These are phyloP conservation scores for Zygosaccharomyces sapae DNA, from an alignment of 1,139 yeast genomes.

Conservation along the genomic window DNA sequence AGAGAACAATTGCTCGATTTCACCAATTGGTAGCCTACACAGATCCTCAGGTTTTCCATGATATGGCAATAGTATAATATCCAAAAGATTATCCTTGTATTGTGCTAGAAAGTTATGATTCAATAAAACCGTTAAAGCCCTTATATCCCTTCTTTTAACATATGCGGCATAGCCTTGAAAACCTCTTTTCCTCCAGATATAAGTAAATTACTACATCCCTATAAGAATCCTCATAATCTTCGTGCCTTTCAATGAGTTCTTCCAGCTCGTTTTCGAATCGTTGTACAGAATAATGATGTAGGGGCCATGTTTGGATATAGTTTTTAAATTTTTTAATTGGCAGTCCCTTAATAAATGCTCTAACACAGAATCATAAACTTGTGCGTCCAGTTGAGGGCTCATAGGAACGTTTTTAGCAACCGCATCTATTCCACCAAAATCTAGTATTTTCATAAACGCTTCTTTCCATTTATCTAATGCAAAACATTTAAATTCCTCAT, in stretches of 20 bases:
- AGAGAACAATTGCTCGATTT: constrained; percentile 41
- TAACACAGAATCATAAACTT: constrained; percentile 52
- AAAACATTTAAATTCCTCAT: constrained; percentile 36
- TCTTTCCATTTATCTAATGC: constrained; percentile 57
- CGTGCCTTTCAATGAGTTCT: constrained; percentile 32
- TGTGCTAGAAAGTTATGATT: constrained; percentile 57
- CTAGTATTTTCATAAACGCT: constrained; percentile 56
- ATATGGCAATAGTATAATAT: constrained; percentile 46
- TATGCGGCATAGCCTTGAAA: constrained; percentile 61
- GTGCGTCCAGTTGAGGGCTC: constrained; percentile 38
- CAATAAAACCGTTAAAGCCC: constrained; percentile 55
- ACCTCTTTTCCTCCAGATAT: constrained; percentile 56
- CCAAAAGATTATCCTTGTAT: constrained; percentile 49
- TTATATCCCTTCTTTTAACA: constrained; percentile 52
- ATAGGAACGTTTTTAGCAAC: constrained; percentile 55
- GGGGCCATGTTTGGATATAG: constrained; percentile 56
- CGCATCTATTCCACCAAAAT: constrained; percentile 44
- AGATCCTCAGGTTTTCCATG: constrained; percentile 35
- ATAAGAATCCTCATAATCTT: constrained; percentile 33
- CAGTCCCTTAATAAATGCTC: constrained; percentile 45
- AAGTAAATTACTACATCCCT: constrained; percentile 53
- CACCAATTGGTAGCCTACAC: constrained; percentile 42
- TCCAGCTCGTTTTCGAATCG: constrained; percentile 48
- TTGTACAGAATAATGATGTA: constrained; percentile 48
- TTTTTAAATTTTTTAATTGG: constrained; percentile 38